Conservation (phyloP, 371 early-diverging fungal genomes). For the Thermomucor indicae-seudaticae region DNA sequence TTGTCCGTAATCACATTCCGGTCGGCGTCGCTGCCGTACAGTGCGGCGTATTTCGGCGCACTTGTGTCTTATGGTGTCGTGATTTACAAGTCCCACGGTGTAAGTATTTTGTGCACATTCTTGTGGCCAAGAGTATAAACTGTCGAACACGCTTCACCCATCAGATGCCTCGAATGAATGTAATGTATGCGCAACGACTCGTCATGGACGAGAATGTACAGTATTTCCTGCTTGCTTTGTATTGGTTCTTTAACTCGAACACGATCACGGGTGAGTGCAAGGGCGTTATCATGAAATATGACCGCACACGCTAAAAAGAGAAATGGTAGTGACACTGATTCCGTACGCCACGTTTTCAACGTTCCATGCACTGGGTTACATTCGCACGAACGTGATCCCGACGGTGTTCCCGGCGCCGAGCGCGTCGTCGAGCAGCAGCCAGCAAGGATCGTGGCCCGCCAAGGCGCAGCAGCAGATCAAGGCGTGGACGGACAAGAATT, state of each 20-base stretch:
- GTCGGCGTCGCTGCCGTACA: conserved; percentile 38
- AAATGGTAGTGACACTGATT: conserved; percentile 64
- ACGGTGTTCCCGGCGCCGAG: conserved; percentile 54
- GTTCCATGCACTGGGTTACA: conserved; percentile 79
- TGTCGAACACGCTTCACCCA: not conserved
- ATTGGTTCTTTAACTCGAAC: conserved; percentile 69
- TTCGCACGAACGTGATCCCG: conserved; percentile 72
- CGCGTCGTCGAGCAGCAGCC: conserved; percentile 1
- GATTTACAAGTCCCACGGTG: conserved; percentile 82
- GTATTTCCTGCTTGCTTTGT: conserved; percentile 76
- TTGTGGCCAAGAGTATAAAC: not conserved
- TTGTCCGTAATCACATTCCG: conserved; percentile 32
- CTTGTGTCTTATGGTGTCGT: conserved; percentile 81
- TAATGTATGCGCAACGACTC: conserved; percentile 62
- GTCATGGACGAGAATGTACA: conserved; percentile 87
- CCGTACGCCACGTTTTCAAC: conserved; percentile 83
- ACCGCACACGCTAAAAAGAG: no score
- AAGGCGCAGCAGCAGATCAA: conserved; percentile 56
- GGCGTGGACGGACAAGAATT: conserved; percentile 66
- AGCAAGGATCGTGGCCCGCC: conserved; percentile 31
- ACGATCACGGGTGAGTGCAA: conserved; percentile 65
- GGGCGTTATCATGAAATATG: no score
- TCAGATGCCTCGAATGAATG: conserved; percentile 60
- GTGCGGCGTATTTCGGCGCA: conserved; percentile 67
- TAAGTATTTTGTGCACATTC: conserved; percentile 29